Evolutionary conservation across 164 flowering plant species (phyloP), one percentile per base, ranked within the genome.

Genomic region (Vitis cinerea): DNA sequence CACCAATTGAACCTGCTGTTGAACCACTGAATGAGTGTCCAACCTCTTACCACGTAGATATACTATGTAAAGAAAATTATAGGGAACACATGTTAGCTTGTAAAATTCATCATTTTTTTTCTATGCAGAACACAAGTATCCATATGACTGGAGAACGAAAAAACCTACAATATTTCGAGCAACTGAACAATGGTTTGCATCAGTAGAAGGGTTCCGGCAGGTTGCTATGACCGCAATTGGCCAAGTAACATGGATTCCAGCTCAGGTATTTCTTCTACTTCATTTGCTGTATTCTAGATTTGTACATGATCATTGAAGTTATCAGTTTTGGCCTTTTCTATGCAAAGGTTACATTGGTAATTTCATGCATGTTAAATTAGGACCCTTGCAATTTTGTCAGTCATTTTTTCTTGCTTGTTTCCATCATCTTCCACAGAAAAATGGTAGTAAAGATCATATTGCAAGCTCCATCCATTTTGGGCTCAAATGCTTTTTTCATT

Each of bases 171-270:
- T 95, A 72, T 95, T 95, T 74, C 86, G 99, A 82, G 98, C 99
- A 69, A 95, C 99, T 59, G 99, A 91, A 80, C 99, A 95, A 73
- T 95, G 98, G 99, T 95, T 95, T 86, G 99, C 99, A 63, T 95
- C 99, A 17, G 98, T 95, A 12, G 98, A 93, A 82, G 99, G 98
- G 55, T 93, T 95, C 63, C 88, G 97, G 56, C 74, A 84, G 68
- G 88, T 90, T 77, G 93, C 89, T 63, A 82, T 91, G 90, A 86
- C 81, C 69, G 96, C 97, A 69, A 93, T 95, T 72, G 76, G 82
- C 58, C 74, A 84, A 63, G 97, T 93, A 56, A 84, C 77, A 67
- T 95, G 99, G 99, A 65, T 85, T 68, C 99, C 99, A 48, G 66
- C 89, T 52, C 97, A 95, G 97, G 98, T 94, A 81, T 8, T 55